Evolutionary conservation across 495 filamentous ascomycete species (phyloP).

Genomic region (Penicillium cinerascens): DNA sequence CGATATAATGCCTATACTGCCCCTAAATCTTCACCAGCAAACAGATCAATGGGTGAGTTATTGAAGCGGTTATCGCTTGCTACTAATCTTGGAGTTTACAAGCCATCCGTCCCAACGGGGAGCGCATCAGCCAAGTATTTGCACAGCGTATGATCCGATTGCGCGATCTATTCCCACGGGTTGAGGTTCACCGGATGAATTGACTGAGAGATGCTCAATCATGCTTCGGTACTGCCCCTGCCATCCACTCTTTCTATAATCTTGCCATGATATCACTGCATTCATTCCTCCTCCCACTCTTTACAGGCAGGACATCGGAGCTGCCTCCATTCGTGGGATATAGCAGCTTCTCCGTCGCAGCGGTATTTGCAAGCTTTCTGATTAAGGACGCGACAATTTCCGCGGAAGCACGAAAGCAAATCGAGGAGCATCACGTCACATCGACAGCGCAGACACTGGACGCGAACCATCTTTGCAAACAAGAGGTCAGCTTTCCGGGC

Average conservation of each 20-base stretch:
- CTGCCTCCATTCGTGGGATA: background rate
- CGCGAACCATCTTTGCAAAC: too few relatives aligned
- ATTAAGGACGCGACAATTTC: too few relatives aligned
- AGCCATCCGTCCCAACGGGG: background rate
- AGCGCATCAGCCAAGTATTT: background rate
- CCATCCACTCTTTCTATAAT: background rate
- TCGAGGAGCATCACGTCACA: too few relatives aligned
- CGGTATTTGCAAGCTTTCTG: background rate
- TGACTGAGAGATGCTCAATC: background rate
- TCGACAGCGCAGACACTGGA: too few relatives aligned
- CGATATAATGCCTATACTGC: too few relatives aligned
- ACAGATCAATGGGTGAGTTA: too few relatives aligned
- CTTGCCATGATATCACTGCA: background rate
- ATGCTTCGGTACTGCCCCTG: background rate
- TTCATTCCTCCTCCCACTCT: background rate
- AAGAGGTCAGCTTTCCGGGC: too few relatives aligned
- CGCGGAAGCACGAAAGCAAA: too few relatives aligned
- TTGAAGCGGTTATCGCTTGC: too few relatives aligned
- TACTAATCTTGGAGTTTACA: too few relatives aligned
- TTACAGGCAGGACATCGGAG: background rate
- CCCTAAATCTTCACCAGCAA: too few relatives aligned
- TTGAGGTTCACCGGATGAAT: background rate
- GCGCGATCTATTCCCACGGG: background rate
- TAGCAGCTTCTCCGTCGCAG: background rate
- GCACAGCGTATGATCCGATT: background rate